phyloP scores from a whole-genome alignment of 306 rosid genomes.

The Acacia confusa region DNA sequence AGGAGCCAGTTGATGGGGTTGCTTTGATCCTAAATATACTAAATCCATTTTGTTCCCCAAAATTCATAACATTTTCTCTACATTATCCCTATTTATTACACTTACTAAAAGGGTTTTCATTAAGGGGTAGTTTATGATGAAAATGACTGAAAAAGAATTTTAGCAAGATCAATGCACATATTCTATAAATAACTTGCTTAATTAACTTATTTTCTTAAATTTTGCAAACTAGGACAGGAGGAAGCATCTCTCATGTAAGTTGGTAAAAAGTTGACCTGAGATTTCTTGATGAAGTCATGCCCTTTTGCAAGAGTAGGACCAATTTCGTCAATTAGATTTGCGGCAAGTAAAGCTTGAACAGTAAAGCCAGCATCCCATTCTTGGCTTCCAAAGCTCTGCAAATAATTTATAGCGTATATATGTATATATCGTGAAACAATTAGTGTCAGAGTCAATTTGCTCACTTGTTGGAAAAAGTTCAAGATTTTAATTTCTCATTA shows the following conservation, averaged over 20 bases:
- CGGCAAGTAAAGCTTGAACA: slow-evolving; percentile 66
- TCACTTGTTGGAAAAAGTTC: too few relatives aligned
- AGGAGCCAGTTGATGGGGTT: neutral
- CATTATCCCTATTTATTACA: neutral
- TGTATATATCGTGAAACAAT: too few relatives aligned
- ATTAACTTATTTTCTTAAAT: too few relatives aligned
- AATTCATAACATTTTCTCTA: neutral
- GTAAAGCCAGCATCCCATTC: slow-evolving; percentile 66
- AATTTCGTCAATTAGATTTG: slow-evolving; percentile 51
- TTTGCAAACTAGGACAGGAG: too few relatives aligned
- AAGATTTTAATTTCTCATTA: too few relatives aligned
- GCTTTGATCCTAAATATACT: too few relatives aligned
- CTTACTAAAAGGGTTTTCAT: neutral
- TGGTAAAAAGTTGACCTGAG: slow-evolving; percentile 45
- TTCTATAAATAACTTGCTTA: too few relatives aligned
- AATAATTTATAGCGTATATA: neutral
- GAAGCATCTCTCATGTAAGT: neutral
- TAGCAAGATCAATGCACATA: neutral
- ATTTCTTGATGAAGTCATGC: slow-evolving; percentile 64
- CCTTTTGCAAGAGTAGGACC: slow-evolving; percentile 51
- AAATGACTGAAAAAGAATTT: neutral
- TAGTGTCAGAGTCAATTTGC: too few relatives aligned
- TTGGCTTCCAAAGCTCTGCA: slow-evolving; percentile 72
- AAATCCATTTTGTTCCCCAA: neutral
- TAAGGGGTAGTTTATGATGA: neutral